Evolutionary conservation across 2,329 filamentous ascomycete genomes (phyloP).

Genomic region (Plenodomus tracheiphilus): DNA sequence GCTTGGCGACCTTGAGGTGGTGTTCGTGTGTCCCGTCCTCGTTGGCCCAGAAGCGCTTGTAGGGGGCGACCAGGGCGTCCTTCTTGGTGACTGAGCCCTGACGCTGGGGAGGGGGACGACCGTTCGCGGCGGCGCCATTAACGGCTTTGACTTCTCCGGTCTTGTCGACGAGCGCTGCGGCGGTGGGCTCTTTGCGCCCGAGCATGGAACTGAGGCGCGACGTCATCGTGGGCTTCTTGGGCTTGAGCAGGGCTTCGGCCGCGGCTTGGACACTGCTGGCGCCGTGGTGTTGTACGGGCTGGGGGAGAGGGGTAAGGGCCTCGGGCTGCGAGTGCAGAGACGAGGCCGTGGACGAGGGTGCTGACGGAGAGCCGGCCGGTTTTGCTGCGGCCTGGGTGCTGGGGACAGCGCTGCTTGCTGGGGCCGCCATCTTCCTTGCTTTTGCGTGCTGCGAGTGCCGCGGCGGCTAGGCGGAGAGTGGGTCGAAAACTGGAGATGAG

Average conservation of each 20-base stretch:
- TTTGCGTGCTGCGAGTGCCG: constrained; percentile 10
- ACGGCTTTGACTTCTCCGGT: constrained; percentile 32
- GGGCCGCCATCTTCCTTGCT: constrained; percentile 37
- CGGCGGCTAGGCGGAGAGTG: constrained; percentile 19
- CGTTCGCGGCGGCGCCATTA: constrained; percentile 31
- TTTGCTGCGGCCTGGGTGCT: constrained; percentile 26
- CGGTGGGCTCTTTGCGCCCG: constrained; percentile 36
- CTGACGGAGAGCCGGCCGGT: constrained; percentile 35
- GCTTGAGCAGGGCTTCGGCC: constrained; percentile 39
- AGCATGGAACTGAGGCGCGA: constrained; percentile 49
- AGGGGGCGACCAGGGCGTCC: constrained; percentile 27
- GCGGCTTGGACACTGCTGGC: constrained; percentile 34
- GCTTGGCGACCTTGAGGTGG: constrained; percentile 82
- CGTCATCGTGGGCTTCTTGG: constrained; percentile 48
- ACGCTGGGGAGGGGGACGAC: constrained; percentile 34
- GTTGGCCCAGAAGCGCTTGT: constrained; percentile 59
- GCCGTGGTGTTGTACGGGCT: constrained; percentile 27
- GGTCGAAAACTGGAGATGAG: constrained; percentile 12
- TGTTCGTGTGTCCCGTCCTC: constrained; percentile 79
- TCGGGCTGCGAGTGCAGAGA: constrained; percentile 45
- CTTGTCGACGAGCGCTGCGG: constrained; percentile 23
- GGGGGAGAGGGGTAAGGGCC: constrained; percentile 32
- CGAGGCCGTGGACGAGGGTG: constrained; percentile 42
- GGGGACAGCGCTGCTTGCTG: constrained; percentile 14
- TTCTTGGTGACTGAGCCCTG: constrained; percentile 38